Conservation (phyloP, 2,329 filamentous ascomycete genomes). For the Epichloe scottii region DNA sequence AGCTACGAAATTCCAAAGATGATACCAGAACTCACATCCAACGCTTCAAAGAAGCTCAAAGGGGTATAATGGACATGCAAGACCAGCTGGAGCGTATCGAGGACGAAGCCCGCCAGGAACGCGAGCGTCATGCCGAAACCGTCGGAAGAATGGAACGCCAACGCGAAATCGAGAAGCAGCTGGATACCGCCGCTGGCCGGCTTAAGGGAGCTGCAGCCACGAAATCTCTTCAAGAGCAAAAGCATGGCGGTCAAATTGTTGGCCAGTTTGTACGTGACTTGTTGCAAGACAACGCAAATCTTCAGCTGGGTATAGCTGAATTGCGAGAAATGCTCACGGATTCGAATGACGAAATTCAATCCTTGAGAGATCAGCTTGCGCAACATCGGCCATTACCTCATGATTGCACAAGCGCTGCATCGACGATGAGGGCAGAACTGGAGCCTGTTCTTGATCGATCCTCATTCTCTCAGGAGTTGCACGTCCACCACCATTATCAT, state of each 20-base stretch:
- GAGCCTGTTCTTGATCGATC: conserved; percentile 30
- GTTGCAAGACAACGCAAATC: conserved; percentile 83
- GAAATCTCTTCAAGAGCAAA: conserved; percentile 48
- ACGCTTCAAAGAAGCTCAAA: conserved; percentile 77
- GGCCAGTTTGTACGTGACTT: conserved; percentile 94
- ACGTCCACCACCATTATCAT: conserved; percentile 93
- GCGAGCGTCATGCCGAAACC: conserved; percentile 69
- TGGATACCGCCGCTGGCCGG: conserved; percentile 66
- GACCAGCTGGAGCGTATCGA: conserved; percentile 85
- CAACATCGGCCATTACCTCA: conserved; percentile 56
- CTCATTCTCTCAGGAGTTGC: conserved; percentile 56
- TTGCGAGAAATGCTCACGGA: conserved; percentile 79
- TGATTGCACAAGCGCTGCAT: conserved; percentile 26
- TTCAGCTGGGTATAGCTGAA: conserved; percentile 86
- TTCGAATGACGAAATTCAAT: conserved; percentile 90
- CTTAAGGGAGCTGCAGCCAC: conserved; percentile 70
- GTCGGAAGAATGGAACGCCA: conserved; percentile 74
- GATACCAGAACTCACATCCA: conserved; percentile 69
- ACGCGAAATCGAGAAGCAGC: conserved; percentile 67
- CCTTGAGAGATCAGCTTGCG: conserved; percentile 67
- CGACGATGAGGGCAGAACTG: conserved; percentile 61
- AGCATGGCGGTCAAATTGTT: conserved; percentile 58
- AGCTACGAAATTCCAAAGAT: conserved; percentile 53
- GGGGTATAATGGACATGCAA: conserved; percentile 64
- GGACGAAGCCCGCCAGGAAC: conserved; percentile 66